Base-by-base conservation (phyloP, 2,329 filamentous ascomycete species). In the Endoconidiophora polonica region DNA sequence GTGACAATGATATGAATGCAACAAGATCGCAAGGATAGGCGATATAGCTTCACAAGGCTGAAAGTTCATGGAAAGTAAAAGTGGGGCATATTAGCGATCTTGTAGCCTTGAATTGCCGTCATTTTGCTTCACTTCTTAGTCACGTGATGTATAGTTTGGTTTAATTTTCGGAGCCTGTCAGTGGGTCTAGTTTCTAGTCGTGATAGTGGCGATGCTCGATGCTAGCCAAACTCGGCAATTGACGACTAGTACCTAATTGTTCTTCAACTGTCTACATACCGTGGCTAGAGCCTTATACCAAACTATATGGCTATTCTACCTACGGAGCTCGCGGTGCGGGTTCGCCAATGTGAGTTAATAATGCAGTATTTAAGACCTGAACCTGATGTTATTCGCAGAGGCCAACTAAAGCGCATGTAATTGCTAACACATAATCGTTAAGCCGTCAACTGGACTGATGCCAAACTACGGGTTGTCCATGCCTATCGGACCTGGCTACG, bases 401-500 rank as follows among this genome's bases (percentile, higher is more conserved):
- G 43, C 42, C 20, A 44, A 39, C 20, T 18, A 29, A 12, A 39
- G n/a, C 23, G 16, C 12, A 41, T 23, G 42, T 9, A 46, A 43
- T 48, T 56, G 55, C 69, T 75, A 60, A 72, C 59, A 5, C 23
- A 54, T 9, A 26, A 14, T 16, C 41, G 43, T 20, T 26, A 62
- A 95, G 90, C 90, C 64, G 72, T 77, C 70, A 94, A 83, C 73
- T 94, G 85, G 87, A 63, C 68, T 59, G 87, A 96, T 73, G 90
- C 90, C 60, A 86, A 84, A 69, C 74, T 72, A 65, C 79, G 90
- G 73, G 91, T 95, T 57, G 68, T 95, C 59, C 78, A 79, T 63
- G 83, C 85, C 59, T 98, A 98, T 72, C 77, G 91, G 65, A 83
- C 90, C 72, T 98, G 91, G 91, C 77, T 96, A 60, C 81, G 91